Conservation (phyloP, 495 filamentous ascomycete genomes). For the Daldinia bambusicola region DNA sequence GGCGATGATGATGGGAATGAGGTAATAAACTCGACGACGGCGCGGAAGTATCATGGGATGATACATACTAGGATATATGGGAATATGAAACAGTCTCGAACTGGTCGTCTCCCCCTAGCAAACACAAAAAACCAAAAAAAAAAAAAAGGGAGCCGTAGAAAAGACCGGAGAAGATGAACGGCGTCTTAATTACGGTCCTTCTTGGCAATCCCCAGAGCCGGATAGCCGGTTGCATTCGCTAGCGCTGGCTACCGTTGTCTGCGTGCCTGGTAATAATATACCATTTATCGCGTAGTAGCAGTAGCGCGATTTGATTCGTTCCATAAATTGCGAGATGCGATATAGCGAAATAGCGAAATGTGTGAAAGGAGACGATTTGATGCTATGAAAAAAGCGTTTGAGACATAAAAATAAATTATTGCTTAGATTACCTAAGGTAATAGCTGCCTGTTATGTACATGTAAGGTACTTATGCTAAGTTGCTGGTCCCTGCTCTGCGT, state of each 20-base stretch:
- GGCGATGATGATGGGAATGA: slow-evolving; percentile 42
- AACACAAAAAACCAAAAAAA: background rate
- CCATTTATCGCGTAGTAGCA: slow-evolving; percentile 2
- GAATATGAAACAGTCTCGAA: slow-evolving; percentile 15
- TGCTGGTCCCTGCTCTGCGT: too few species aligned
- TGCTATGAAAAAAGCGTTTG: background rate
- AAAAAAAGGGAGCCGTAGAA: background rate
- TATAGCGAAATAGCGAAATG: too few species aligned
- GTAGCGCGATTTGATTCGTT: background rate
- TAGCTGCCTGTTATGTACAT: too few species aligned
- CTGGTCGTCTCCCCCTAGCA: background rate
- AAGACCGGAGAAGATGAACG: slow-evolving; percentile 12
- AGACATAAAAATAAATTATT: too few species aligned
- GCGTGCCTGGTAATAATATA: background rate
- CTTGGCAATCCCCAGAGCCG: slow-evolving; percentile 31
- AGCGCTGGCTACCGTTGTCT: slow-evolving; percentile 19
- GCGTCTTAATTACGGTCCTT: slow-evolving; percentile 25
- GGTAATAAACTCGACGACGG: slow-evolving; percentile 34
- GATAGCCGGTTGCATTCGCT: slow-evolving; percentile 22
- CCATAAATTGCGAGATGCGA: slow-evolving; percentile 2
- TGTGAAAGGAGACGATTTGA: too few species aligned
- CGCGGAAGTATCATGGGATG: slow-evolving; percentile 39
- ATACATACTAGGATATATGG: slow-evolving; percentile 26
- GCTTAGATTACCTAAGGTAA: too few species aligned
- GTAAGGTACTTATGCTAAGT: too few species aligned